Evolutionary conservation across 139 green algal species (phyloP).

Genomic region (Picochlorum sp.): DNA sequence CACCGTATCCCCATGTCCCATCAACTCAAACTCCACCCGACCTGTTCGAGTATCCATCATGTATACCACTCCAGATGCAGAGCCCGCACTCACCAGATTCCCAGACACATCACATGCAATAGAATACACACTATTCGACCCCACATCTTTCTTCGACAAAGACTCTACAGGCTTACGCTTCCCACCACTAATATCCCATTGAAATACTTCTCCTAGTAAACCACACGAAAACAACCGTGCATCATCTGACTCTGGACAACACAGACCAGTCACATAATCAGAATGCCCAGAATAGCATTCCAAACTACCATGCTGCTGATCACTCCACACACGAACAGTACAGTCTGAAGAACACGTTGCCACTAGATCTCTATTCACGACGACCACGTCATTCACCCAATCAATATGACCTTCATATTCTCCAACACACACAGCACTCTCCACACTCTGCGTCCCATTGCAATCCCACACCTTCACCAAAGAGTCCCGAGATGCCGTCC

Average conservation of each 20-base stretch:
- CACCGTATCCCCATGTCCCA: conserved; percentile 77
- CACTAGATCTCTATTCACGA: conserved; percentile 21
- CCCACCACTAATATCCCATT: conserved; percentile 30
- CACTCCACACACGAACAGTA: conserved; percentile 30
- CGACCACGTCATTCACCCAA: conserved; percentile 33
- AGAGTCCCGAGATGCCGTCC: conserved; percentile 35
- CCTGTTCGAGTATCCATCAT: conserved; percentile 61
- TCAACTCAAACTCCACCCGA: conserved; percentile 58
- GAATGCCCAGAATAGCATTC: conserved; percentile 19
- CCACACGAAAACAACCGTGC: conserved; percentile 22
- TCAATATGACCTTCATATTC: conserved; percentile 29
- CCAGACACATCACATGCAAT: conserved; percentile 54
- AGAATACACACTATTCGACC: conserved; percentile 60
- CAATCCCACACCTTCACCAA: conserved; percentile 21
- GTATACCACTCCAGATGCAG: conserved; percentile 49
- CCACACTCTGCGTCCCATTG: background rate
- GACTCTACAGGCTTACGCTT: background rate
- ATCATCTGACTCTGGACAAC: background rate
- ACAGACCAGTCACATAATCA: conserved; percentile 38
- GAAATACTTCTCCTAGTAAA: conserved; percentile 33
- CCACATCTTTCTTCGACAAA: background rate
- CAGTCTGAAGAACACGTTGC: conserved; percentile 29
- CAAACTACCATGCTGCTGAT: background rate
- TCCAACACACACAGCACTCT: background rate
- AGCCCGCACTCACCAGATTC: conserved; percentile 61